Conservation (phyloP, 306 rosid genomes). For the Rosa rugosa region DNA sequence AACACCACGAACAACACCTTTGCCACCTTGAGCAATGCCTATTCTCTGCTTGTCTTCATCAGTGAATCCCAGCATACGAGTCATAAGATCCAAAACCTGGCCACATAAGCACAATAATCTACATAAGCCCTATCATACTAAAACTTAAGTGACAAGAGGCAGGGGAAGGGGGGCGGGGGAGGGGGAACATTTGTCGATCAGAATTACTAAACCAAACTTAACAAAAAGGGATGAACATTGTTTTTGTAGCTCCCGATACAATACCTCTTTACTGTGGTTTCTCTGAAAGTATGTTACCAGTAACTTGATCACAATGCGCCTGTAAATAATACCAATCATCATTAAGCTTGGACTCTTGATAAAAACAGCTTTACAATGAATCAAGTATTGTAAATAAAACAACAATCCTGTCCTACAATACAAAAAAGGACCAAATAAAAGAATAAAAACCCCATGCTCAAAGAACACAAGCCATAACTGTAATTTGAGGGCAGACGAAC, state of each 20-base stretch:
- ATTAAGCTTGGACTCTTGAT: slow-evolving; percentile 15
- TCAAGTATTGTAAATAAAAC: background rate
- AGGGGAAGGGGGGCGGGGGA: background rate
- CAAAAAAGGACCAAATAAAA: too few relatives aligned
- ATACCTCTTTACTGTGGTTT: slow-evolving; percentile 97
- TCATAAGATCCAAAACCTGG: slow-evolving; percentile 97
- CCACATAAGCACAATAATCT: slow-evolving; percentile 12
- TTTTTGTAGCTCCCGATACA: slow-evolving; percentile 6
- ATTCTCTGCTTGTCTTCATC: slow-evolving; percentile 91
- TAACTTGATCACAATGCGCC: slow-evolving; percentile 95
- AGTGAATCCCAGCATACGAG: slow-evolving; percentile 94
- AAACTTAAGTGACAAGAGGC: background rate
- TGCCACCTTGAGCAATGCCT: slow-evolving; percentile 86
- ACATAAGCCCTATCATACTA: slow-evolving; percentile 15
- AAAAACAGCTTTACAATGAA: slow-evolving; percentile 1
- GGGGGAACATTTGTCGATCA: background rate
- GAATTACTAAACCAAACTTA: background rate
- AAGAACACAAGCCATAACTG: background rate
- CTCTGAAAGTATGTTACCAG: slow-evolving; percentile 86
- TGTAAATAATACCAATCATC: slow-evolving; percentile 44
- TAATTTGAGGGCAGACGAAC: slow-evolving; percentile 35
- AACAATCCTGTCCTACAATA: background rate
- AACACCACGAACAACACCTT: slow-evolving; percentile 97
- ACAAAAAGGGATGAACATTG: background rate
- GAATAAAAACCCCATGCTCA: background rate